phyloP scores from a whole-genome alignment of 2,329 filamentous ascomycete genomes.

The Sporothrix pseudoabietina region DNA sequence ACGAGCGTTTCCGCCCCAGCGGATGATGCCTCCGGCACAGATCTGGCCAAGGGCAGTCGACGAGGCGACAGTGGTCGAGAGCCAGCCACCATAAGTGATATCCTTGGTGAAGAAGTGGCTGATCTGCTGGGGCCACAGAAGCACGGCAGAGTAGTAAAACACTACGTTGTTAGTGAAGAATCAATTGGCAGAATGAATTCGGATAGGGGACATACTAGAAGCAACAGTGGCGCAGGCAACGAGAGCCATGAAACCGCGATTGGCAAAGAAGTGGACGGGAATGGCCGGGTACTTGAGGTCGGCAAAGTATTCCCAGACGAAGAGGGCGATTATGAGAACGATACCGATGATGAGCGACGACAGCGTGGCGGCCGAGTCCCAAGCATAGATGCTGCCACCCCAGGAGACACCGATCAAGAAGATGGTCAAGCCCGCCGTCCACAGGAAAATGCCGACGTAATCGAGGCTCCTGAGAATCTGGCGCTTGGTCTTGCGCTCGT shows the following conservation, averaged over 20 bases:
- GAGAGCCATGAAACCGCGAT: slow-evolving; percentile 40
- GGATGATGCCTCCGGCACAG: slow-evolving; percentile 24
- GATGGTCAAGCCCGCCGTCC: slow-evolving; percentile 48
- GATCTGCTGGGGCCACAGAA: slow-evolving; percentile 45
- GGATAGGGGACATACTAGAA: not conserved
- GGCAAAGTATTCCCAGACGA: slow-evolving; percentile 39
- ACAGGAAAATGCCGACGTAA: slow-evolving; percentile 49
- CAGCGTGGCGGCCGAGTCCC: slow-evolving; percentile 44
- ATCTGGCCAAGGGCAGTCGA: slow-evolving; percentile 25
- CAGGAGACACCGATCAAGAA: slow-evolving; percentile 52
- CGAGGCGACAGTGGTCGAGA: slow-evolving; percentile 21
- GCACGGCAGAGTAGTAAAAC: slow-evolving; percentile 46
- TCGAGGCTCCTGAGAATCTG: slow-evolving; percentile 44
- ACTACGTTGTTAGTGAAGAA: slow-evolving; percentile 26
- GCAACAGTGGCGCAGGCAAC: slow-evolving; percentile 41
- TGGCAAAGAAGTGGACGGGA: slow-evolving; percentile 43
- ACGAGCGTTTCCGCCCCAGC: slow-evolving; percentile 24
- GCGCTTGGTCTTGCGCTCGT: slow-evolving; percentile 44
- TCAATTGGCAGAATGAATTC: not conserved
- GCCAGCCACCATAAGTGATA: slow-evolving; percentile 27
- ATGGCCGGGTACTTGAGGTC: slow-evolving; percentile 42
- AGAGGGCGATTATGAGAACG: slow-evolving; percentile 36
- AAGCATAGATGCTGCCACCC: slow-evolving; percentile 48
- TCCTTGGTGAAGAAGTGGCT: slow-evolving; percentile 37
- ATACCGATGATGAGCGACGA: slow-evolving; percentile 39